A percentile compares a stretch with the other conserved stretches of the same genome.
Evolutionary conservation across 2,329 filamentous ascomycete genomes (phyloP).

Genomic region (Beauveria sp.): DNA sequence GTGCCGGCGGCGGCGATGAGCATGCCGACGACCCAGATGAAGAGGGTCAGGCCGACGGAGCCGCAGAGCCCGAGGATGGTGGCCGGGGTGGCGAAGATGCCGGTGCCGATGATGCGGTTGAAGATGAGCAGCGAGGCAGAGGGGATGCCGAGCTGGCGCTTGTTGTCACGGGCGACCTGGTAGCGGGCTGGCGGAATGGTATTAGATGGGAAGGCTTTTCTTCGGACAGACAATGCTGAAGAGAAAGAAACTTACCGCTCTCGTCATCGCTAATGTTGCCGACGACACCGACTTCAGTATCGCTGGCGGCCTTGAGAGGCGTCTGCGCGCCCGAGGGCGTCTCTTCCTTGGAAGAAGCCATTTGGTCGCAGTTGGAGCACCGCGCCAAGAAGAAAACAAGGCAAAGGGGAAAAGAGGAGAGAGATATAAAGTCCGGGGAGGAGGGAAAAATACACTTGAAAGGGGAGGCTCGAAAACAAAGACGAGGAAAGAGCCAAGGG

Average conservation of each 20-base stretch:
- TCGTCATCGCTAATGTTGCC: slow-evolving; percentile 3
- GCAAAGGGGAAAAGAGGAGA: too few relatives aligned
- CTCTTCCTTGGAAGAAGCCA: slow-evolving; percentile 4
- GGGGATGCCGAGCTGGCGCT: slow-evolving; percentile 47
- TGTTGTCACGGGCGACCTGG: slow-evolving; percentile 36
- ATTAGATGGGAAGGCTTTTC: too few relatives aligned
- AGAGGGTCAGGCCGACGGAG: slow-evolving; percentile 53
- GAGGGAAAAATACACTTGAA: background rate
- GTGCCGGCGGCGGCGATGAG: slow-evolving; percentile 55
- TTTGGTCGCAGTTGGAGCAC: background rate
- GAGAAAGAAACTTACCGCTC: slow-evolving; percentile 11
- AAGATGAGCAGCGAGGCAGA: slow-evolving; percentile 54
- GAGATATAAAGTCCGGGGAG: background rate
- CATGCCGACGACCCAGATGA: slow-evolving; percentile 57
- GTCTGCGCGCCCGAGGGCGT: slow-evolving; percentile 5
- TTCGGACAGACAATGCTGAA: too few relatives aligned
- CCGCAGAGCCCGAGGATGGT: slow-evolving; percentile 50
- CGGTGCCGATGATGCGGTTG: slow-evolving; percentile 59
- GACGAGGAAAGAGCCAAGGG: too few relatives aligned
- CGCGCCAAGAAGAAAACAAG: background rate
- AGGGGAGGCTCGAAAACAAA: background rate
- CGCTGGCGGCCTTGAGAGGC: slow-evolving; percentile 5
- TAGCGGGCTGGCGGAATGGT: slow-evolving; percentile 20
- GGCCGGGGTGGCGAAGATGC: slow-evolving; percentile 58
- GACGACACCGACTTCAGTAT: slow-evolving; percentile 1